Conservation (phyloP, 768 basidiomycete species). For the Chalciporus pseudorubinellus region DNA sequence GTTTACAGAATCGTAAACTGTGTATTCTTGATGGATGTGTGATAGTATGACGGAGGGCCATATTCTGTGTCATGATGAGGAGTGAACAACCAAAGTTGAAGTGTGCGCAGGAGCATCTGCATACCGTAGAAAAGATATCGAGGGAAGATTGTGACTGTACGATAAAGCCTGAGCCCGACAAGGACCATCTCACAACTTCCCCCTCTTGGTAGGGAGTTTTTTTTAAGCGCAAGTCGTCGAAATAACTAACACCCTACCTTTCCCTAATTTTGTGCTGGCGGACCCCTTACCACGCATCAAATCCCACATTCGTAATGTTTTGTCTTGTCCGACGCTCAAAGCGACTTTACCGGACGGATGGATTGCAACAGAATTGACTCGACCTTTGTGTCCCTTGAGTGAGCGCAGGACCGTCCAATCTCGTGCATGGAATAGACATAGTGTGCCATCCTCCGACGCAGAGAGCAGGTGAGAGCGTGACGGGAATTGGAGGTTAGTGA, state of each 20-base stretch:
- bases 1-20: constrained; percentile 71
- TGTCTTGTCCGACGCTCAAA: constrained; percentile 87
- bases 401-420: constrained; percentile 91
- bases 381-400: constrained; percentile 91
- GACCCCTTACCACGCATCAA: constrained; percentile 90
- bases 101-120: neutral
- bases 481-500: constrained; percentile 84
- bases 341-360: constrained; percentile 93
- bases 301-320: constrained; percentile 96
- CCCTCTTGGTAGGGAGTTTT: constrained; percentile 55
- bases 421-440: constrained; percentile 86
- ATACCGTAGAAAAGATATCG: constrained; percentile 80
- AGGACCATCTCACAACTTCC: constrained; percentile 88
- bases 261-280: constrained; percentile 85
- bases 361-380: constrained; percentile 85
- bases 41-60: constrained; percentile 73
- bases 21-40: constrained; percentile 82
- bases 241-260: constrained; percentile 49
- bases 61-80: constrained; percentile 50
- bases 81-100: neutral
- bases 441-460: constrained; percentile 88
- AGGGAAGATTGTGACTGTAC: constrained; percentile 76
- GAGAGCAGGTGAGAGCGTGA: constrained; percentile 88
- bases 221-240: neutral
- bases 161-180: constrained; percentile 71